phyloP scores from a whole-genome alignment of 1,139 yeast genomes.

The Taiozyma sp. region DNA sequence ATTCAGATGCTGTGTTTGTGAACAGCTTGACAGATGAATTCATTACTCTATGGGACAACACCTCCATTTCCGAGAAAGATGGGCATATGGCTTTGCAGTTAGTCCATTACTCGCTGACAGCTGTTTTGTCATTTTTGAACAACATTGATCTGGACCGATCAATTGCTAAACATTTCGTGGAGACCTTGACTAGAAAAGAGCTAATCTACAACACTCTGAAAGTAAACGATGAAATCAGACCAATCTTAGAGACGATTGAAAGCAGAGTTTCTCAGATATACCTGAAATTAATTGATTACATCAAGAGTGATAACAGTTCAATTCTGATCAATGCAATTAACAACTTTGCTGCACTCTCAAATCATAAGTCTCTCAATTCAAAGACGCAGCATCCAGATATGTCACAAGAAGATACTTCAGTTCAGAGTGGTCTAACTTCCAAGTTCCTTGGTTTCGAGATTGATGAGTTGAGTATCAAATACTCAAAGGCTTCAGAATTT shows the following conservation, averaged over 20 bases:
- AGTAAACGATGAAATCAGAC: slow-evolving; percentile 20
- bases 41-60: slow-evolving; percentile 23
- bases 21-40: slow-evolving; percentile 33
- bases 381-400: background rate
- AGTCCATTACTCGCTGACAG: slow-evolving; percentile 42
- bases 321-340: slow-evolving; percentile 39
- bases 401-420: background rate
- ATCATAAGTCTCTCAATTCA: slow-evolving; percentile 10
- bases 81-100: slow-evolving; percentile 36
- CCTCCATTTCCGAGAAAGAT: slow-evolving; percentile 16
- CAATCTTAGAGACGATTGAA: slow-evolving; percentile 24
- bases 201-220: slow-evolving; percentile 25
- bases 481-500: background rate
- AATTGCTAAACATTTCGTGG: slow-evolving; percentile 38
- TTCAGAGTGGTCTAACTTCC: slow-evolving; percentile 5
- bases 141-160: slow-evolving; percentile 32
- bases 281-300: slow-evolving; percentile 34
- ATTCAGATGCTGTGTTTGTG: slow-evolving; percentile 54
- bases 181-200: slow-evolving; percentile 35
- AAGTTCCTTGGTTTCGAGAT: slow-evolving; percentile 7
- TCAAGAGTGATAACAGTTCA: slow-evolving; percentile 40
- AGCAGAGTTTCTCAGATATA: slow-evolving; percentile 40
- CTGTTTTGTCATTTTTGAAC: slow-evolving; percentile 39
- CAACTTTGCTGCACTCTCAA: slow-evolving; percentile 36
- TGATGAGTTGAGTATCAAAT: slow-evolving; percentile 5